Evolutionary conservation across 495 filamentous ascomycete species (phyloP).

Genomic region (Penicillium silybi): DNA sequence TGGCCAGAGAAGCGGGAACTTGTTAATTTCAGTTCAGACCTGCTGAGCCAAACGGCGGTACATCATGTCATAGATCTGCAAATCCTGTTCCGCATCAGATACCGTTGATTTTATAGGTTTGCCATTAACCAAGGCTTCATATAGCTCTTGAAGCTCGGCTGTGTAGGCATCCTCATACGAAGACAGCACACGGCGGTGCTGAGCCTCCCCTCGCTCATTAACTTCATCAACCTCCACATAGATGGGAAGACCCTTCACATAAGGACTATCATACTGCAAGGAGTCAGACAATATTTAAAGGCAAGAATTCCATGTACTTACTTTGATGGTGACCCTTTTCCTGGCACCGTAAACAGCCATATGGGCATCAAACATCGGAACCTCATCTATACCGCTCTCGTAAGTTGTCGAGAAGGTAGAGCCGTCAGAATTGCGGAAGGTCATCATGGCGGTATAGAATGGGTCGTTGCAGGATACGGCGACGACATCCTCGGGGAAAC

Average conservation of each 20-base stretch:
- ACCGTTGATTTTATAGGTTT: constrained; percentile 43
- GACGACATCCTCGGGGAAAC: constrained; percentile 26
- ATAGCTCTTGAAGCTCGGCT: constrained; percentile 40
- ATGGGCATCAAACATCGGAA: constrained; percentile 44
- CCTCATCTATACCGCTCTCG: constrained; percentile 21
- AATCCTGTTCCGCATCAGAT: constrained; percentile 41
- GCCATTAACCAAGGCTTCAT: constrained; percentile 33
- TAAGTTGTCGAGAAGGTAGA: constrained; percentile 15
- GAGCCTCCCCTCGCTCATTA: constrained; percentile 28
- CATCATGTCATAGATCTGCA: constrained; percentile 35
- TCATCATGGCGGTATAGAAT: constrained; percentile 36
- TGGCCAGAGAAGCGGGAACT: neutral
- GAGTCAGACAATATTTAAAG: neutral
- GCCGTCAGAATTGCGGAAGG: constrained; percentile 17
- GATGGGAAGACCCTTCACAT: constrained; percentile 49
- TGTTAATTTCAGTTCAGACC: neutral
- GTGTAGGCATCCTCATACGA: constrained; percentile 52
- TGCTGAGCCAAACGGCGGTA: neutral
- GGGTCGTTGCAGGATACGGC: constrained; percentile 31
- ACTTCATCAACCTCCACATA: constrained; percentile 40
- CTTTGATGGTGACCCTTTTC: constrained; percentile 27
- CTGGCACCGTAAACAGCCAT: constrained; percentile 40
- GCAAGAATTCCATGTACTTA: neutral
- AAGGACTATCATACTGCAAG: constrained; percentile 46
- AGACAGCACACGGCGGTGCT: constrained; percentile 24